A percentile compares a stretch with the other conserved stretches of the same genome.
Evolutionary conservation across 1,284 basidiomycete species (phyloP).

Genomic region (Ustilago loliicola): DNA sequence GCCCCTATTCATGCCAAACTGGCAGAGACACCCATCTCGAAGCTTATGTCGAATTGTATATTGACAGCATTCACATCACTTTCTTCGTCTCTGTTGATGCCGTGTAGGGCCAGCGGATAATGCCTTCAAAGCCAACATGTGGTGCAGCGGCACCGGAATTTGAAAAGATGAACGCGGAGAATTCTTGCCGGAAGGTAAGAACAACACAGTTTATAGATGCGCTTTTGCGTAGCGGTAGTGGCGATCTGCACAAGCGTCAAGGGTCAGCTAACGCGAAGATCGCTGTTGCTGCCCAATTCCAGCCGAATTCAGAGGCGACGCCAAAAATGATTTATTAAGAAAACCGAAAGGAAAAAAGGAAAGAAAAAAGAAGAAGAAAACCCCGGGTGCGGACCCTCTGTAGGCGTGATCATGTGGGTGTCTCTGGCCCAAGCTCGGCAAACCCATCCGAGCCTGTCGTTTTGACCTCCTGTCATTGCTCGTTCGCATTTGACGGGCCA

Average conservation of each 20-base stretch:
- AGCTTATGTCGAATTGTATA: too few species aligned
- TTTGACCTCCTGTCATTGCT: background rate
- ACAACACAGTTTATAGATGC: background rate
- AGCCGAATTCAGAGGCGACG: background rate
- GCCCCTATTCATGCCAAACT: background rate
- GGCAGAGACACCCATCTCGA: too few species aligned
- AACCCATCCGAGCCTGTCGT: background rate
- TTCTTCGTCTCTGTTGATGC: too few species aligned
- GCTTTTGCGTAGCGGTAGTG: background rate
- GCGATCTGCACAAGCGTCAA: conserved; percentile 13
- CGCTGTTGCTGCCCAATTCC: background rate
- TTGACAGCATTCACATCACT: too few species aligned
- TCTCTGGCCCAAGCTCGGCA: background rate
- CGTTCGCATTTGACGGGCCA: background rate
- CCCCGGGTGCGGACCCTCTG: too few species aligned
- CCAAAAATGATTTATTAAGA: background rate
- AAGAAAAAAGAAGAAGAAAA: background rate
- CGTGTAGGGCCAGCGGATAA: too few species aligned
- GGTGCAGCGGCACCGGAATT: background rate
- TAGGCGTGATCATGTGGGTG: too few species aligned
- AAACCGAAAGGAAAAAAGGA: background rate
- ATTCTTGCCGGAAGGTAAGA: background rate
- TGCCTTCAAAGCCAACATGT: background rate
- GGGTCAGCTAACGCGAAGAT: conserved; percentile 1
- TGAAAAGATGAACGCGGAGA: background rate